Percentiles rank a stretch among this genome's conserved stretches.
These are phyloP conservation scores for Candida sp. DNA, from an alignment of 1,139 yeast genomes.

Conservation along the genomic window DNA sequence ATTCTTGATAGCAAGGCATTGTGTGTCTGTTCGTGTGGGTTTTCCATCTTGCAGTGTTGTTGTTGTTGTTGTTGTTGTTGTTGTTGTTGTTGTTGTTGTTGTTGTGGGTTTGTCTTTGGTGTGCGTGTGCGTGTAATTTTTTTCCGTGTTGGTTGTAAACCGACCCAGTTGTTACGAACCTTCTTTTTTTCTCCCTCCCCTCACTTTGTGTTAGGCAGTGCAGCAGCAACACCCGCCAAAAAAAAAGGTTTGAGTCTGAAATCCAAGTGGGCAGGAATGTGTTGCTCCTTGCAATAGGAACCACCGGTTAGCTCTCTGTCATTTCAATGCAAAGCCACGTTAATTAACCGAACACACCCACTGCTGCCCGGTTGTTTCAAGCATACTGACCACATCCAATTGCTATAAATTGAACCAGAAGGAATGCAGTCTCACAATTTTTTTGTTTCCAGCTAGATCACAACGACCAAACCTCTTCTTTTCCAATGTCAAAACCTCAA, in stretches of 20 bases:
- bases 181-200: background rate
- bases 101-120: background rate
- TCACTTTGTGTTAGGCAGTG: too few relatives aligned
- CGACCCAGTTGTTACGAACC: background rate
- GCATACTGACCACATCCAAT: background rate
- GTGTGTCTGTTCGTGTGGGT: conserved; percentile 90
- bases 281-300: background rate
- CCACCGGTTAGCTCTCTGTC: background rate
- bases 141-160: too few relatives aligned
- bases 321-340: background rate
- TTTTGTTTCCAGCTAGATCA: background rate
- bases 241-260: too few relatives aligned
- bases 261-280: too few relatives aligned
- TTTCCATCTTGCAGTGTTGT: conserved; percentile 57
- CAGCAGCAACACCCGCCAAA: too few relatives aligned
- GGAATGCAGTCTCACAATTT: background rate
- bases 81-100: background rate
- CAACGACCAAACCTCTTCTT: background rate
- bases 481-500: conserved; percentile 8
- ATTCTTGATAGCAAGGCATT: conserved; percentile 79
- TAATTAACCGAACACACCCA: too few relatives aligned
- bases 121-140: too few relatives aligned
- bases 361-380: too few relatives aligned
- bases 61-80: background rate
- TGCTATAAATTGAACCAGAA: background rate